Evolutionary conservation across 129 eudicot genomes (phyloP).

Genomic region (Pittosporum tobira): DNA sequence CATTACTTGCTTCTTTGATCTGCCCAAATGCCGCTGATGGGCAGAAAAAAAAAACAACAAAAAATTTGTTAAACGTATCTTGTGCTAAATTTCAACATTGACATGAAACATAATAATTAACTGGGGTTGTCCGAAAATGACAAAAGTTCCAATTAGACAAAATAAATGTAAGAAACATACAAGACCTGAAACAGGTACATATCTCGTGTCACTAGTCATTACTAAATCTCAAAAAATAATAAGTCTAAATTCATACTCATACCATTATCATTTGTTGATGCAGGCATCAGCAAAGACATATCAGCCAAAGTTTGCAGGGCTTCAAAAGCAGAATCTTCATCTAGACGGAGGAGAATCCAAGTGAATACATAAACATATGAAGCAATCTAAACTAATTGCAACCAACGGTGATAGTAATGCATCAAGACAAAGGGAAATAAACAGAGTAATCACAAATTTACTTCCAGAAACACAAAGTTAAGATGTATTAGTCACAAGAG

Average conservation of each 20-base stretch:
- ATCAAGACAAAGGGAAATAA: neutral
- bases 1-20: conserved; percentile 33
- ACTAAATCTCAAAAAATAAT: neutral
- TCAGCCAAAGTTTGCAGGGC: conserved; percentile 88
- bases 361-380: neutral
- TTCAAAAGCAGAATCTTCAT: conserved; percentile 66
- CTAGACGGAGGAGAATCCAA: conserved; percentile 30
- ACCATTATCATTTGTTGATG: conserved; percentile 55
- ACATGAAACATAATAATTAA: neutral
- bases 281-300: conserved; percentile 80
- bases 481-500: too few relatives aligned
- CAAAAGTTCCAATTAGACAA: neutral
- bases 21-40: conserved; percentile 30
- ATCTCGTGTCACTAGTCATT: conserved; percentile 4
- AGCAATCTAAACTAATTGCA: too few relatives aligned
- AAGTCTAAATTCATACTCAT: conserved; percentile 14
- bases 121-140: neutral
- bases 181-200: neutral
- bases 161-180: neutral
- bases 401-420: neutral
- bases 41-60: conserved; percentile 9
- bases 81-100: too few relatives aligned
- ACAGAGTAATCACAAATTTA: neutral
- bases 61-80: neutral
- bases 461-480: neutral